Base-by-base conservation (phyloP, 805 yeast species). In the Pichia nanzhaoensis region DNA sequence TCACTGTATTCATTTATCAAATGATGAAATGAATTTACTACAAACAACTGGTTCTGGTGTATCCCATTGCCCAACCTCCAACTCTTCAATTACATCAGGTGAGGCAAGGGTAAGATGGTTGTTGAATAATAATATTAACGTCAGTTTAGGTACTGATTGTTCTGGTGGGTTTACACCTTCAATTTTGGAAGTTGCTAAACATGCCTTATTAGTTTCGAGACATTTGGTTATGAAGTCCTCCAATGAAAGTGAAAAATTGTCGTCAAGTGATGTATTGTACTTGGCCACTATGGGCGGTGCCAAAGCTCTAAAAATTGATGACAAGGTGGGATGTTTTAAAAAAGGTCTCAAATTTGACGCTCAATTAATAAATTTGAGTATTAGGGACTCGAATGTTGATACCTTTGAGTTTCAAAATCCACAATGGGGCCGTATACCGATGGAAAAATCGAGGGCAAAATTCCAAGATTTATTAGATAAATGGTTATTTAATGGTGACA, bases 401-500 rank as follows among this genome's bases (percentile, higher is more conserved):
- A 66, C 85, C 1, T 90, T 88, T 58, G 75, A 71, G 3, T 84
- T 89, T 83, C 90, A 84, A 57, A 51, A 65, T n/a, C 79, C 82
- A 1, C 45, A 51, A 5, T 62, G 63, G 68, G 57, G 55, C 0
- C 21, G 34, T 16, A 6, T 36, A 3, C 50, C 50, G 19, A 35
- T 30, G 3, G 34, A 43, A 7, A 47, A 41, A 12, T 53, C 61
- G 5, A 21, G 44, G 12, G 52, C 54, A 16, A 73, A 70, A 49
- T 69, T 80, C 59, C 68, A 67, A 24, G 77, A 83, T 56, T 57
- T 86, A 44, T 61, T 89, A 3, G 85, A 85, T 49, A 89, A 88
- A 62, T 93, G 99, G 99, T 68, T 91, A 8, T 93, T 88, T 61
- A 76, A 79, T 47, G 98, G 98, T 17, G 99, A 93, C 64, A 97